A percentile compares a stretch with the other conserved stretches of the same genome.
Conservation (phyloP, 768 basidiomycete genomes). For the Daedaleopsis nitida region DNA sequence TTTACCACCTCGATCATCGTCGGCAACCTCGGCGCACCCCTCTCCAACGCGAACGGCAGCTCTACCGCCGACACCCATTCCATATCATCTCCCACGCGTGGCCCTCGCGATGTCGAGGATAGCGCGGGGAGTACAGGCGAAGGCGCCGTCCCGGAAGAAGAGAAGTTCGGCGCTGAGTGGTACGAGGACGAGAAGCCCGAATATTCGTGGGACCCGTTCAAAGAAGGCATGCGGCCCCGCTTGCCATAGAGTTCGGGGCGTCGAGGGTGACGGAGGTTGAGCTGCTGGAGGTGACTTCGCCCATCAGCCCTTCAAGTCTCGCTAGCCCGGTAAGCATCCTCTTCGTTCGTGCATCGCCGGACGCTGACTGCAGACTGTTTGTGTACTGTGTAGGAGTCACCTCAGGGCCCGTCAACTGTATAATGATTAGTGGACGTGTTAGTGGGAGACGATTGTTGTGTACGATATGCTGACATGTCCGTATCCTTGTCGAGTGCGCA, state of each 20-base stretch:
- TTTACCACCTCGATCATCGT: neutral
- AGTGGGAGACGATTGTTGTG: too few relatives aligned
- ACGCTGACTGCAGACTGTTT: too few relatives aligned
- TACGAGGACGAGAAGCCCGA: neutral
- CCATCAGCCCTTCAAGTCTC: neutral
- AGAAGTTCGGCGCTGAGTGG: neutral
- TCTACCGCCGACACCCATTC: neutral
- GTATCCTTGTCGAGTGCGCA: too few relatives aligned
- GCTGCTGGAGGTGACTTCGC: neutral
- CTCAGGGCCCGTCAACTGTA: neutral
- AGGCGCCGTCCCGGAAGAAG: neutral
- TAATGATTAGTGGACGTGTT: neutral
- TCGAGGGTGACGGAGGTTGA: neutral
- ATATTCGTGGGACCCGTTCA: neutral
- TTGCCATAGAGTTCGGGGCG: neutral
- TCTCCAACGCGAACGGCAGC: neutral
- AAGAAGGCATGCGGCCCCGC: neutral
- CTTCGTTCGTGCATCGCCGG: neutral
- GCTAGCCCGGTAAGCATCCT: neutral
- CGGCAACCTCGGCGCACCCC: slow-evolving; percentile 6
- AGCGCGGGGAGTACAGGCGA: neutral
- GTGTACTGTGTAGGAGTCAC: neutral
- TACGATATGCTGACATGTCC: too few relatives aligned
- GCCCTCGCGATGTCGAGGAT: neutral
- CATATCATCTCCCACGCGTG: neutral